A percentile compares a stretch with the other conserved stretches of the same genome.
Conservation (phyloP, 1,284 basidiomycete genomes). For the Rhodotorula glutinis region DNA sequence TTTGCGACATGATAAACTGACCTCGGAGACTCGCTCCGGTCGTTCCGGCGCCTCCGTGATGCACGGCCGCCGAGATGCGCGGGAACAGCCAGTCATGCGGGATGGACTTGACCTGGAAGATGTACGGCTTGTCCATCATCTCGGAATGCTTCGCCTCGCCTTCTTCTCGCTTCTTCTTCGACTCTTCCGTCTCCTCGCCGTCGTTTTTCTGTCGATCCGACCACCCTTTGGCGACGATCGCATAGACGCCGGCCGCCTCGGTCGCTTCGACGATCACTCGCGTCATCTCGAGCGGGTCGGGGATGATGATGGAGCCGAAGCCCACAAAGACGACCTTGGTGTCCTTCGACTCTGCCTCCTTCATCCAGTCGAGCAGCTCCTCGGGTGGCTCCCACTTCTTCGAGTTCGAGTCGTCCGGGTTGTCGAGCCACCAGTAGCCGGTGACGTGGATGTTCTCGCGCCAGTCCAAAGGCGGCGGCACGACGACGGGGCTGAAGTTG, state of each 20-base stretch:
- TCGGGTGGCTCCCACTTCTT: constrained; percentile 77
- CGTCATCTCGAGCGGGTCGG: constrained; percentile 88
- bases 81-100: constrained; percentile 98
- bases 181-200: constrained; percentile 41
- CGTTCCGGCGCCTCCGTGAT: constrained; percentile 96
- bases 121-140: constrained; percentile 33
- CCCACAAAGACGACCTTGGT: constrained; percentile 97
- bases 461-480: constrained; percentile 92
- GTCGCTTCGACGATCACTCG: constrained; percentile 85
- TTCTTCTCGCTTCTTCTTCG: constrained; percentile 37
- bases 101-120: constrained; percentile 66
- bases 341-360: constrained; percentile 63
- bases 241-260: constrained; percentile 52
- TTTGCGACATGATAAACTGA: constrained; percentile 47
- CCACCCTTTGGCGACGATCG: constrained; percentile 96
- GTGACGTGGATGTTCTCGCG: constrained; percentile 97
- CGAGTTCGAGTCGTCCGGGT: constrained; percentile 71
- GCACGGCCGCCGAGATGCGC: constrained; percentile 89
- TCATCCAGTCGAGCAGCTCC: constrained; percentile 77
- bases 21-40: constrained; percentile 88
- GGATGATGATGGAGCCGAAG: constrained; percentile 94
- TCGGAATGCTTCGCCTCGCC: constrained; percentile 39
- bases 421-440: constrained; percentile 93
- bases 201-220: constrained; percentile 74
- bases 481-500: constrained; percentile 70